Percentiles rank a stretch among this genome's conserved stretches.
Evolutionary conservation across 768 basidiomycete genomes (phyloP).

Genomic region (Auriculariales sp.): DNA sequence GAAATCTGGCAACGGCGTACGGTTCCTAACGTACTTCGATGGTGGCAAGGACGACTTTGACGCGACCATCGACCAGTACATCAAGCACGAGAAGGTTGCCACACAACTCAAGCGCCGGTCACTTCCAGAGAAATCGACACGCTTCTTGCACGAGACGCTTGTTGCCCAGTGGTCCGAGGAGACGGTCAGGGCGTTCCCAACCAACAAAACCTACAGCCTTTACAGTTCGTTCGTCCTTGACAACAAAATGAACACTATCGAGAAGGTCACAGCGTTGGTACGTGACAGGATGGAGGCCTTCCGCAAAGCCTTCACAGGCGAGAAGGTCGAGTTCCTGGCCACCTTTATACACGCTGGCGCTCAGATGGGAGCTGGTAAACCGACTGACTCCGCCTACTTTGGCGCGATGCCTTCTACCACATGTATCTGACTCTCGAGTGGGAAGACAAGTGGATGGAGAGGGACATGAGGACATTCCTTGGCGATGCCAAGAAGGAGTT

Average conservation of each 20-base stretch:
- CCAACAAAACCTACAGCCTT: background rate
- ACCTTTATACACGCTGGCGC: background rate
- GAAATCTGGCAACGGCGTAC: background rate
- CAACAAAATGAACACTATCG: background rate
- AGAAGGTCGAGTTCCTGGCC: background rate
- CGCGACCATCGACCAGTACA: background rate
- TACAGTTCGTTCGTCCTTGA: background rate
- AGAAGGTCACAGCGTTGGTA: background rate
- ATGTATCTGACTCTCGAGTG: background rate
- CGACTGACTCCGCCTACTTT: background rate
- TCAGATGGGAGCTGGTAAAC: background rate
- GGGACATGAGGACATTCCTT: background rate
- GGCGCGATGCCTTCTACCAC: background rate
- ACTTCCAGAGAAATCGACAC: background rate
- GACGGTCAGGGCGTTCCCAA: background rate
- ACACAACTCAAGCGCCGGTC: background rate
- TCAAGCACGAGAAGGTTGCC: background rate
- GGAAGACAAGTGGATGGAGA: background rate
- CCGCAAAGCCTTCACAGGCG: background rate
- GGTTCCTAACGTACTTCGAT: background rate
- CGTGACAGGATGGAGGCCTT: background rate
- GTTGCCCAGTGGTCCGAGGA: background rate
- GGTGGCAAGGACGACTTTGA: background rate
- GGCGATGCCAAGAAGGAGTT: background rate
- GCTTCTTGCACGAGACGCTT: background rate